Percentiles rank a stretch among this genome's conserved stretches.
These are phyloP conservation scores for Paraconiothyrium sp. DNA, from an alignment of 2,329 filamentous ascomycete genomes.

Conservation along the genomic window DNA sequence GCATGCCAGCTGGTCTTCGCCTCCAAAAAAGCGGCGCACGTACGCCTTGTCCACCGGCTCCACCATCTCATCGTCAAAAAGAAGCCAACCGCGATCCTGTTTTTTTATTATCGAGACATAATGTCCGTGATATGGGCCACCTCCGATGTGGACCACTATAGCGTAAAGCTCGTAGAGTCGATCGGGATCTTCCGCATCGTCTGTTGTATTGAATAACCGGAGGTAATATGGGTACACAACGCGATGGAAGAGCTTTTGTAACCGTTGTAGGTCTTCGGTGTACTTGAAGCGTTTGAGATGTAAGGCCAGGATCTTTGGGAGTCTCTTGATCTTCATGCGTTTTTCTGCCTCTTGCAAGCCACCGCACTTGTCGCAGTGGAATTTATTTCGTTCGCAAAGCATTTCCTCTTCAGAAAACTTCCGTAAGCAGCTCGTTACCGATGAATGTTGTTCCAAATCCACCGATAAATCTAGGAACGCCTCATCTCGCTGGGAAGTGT, in stretches of 20 bases:
- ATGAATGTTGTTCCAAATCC: conserved; percentile 93
- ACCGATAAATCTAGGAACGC: conserved; percentile 96
- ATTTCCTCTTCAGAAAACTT: conserved; percentile 99
- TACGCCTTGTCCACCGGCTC: conserved; percentile 97
- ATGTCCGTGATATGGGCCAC: conserved; percentile 95
- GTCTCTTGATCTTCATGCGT: conserved; percentile 97
- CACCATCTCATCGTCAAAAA: conserved; percentile 98
- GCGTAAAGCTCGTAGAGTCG: conserved; percentile 96
- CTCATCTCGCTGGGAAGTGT: conserved; percentile 92
- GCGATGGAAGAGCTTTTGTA: conserved; percentile 96
- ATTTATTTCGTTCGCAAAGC: conserved; percentile 97
- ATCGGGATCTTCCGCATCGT: conserved; percentile 93
- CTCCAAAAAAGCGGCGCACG: conserved; percentile 96
- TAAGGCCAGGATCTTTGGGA: conserved; percentile 89
- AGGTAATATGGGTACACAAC: conserved; percentile 98
- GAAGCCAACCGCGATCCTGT: conserved; percentile 90
- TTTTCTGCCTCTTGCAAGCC: conserved; percentile 98
- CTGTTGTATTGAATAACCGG: conserved; percentile 95
- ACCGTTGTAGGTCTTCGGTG: conserved; percentile 89
- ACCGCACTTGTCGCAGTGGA: conserved; percentile 97
- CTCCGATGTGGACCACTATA: conserved; percentile 96
- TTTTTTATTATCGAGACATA: conserved; percentile 99
- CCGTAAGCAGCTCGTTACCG: conserved; percentile 91
- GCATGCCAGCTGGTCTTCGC: conserved; percentile 83
- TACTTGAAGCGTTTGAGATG: conserved; percentile 99